Base-by-base conservation (phyloP, 2,329 filamentous ascomycete genomes). In the Colletotrichum acutatum region DNA sequence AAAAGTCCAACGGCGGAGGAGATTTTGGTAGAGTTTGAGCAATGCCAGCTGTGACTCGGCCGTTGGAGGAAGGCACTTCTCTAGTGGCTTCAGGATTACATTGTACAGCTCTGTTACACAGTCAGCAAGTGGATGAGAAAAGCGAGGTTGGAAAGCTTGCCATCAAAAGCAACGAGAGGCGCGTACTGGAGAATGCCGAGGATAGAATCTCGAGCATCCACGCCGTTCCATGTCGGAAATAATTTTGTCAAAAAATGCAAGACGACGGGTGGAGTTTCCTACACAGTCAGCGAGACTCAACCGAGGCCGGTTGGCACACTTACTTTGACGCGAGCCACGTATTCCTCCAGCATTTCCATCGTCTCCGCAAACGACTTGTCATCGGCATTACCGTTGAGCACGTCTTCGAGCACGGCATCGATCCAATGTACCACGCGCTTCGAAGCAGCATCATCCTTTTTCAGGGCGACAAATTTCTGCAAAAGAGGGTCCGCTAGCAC, bases 401-500 rank as follows among this genome's bases (percentile, higher is more conserved):
- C 85, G 72, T 91, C 90, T 64, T 87, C 85, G 14, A 91, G 83
- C 59, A 86, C 87, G 1, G 90, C 87, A 59, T 84, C 80, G 54
- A 93, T 79, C 91, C 91, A 93, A 76, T 88, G 87, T 56, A 87
- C 84, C 56, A 91, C 84, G n/a, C 91, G 85, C 63, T 84, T 83
- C 32, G 85, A 82, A 14, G 85, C 86, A 61, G 86, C 84, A 19
- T 84, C 82, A 46, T 89, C 87, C 1, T 91, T 89, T 62, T 89
- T 88, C 34, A 94, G 83, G n/a, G 93, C 83, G 42, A 94, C 83
- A 28, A 96, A 85, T 78, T 96, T 97, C 79, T 96, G 94, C 1
- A 96, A 87, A 34, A 97, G 84, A 3, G 92, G 92, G 78, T 97
- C 93, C 2, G 89, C 90, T 16, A 97, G 84, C 4, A 94, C 90